Base-by-base conservation (phyloP, 129 eudicot species). In the Logfia minima region DNA sequence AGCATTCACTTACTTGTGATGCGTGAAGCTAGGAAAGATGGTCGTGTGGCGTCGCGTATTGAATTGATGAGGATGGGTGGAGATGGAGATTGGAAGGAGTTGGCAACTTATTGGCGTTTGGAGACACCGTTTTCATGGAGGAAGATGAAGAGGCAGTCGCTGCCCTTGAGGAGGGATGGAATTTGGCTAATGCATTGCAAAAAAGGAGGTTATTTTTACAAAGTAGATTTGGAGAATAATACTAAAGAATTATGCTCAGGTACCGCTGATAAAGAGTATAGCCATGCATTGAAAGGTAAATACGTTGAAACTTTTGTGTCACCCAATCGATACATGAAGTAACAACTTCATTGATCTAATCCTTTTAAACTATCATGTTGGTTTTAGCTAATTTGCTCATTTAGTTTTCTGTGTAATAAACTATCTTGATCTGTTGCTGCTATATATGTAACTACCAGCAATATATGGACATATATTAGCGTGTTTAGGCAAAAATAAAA, bases 291-390 rank as follows among this genome's bases (percentile, higher is more conserved):
- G 37, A 1, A 34, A 34, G 63, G 37, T 34, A 28, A 71, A 71
- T 48, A 71, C 43, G 9, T 24, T 10, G 75, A 71, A 61, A 71
- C 75, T 48, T 26, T 71, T 48, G 63, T 71, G 60, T 71, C 63
- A 23, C 75, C 8, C 43, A 52, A 71, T 71, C 8, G 10, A 70
- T 52, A 70, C 28, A 45, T 16, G 4, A 23, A 70, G 62, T 43
- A 70, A 45, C 35, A 24, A 16, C 72, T 68, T 26, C 14, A 37
- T 8, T 26, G 28, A 26, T 26, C 28, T 26, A 2, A 26, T 26
- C 1, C 28, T 26, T 26, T 26, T 26, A 16, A 51, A 23, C 26
- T 48, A 9, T 14, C 28, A 11, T 70, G 28, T 48, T 6, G 11
- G 2, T 70, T 24, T 43, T 48, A 22, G 4, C 14, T 31, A 23